These are phyloP conservation scores for Desmodesmus armatus DNA, from an alignment of 139 green algal genomes.

Conservation along the genomic window DNA sequence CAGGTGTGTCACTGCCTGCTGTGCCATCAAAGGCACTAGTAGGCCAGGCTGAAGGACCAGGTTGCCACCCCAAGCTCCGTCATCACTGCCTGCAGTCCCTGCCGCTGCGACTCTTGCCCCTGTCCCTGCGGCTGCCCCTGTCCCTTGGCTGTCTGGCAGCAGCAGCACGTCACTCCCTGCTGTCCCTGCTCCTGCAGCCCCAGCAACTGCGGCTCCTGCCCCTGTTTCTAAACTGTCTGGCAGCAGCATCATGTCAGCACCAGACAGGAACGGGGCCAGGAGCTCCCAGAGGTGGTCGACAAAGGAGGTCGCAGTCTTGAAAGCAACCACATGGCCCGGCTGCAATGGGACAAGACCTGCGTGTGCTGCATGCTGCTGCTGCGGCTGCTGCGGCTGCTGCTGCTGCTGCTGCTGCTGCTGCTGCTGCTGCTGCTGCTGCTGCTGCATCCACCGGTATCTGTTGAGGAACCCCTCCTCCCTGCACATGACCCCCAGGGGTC, in stretches of 20 bases:
- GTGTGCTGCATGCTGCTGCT: slow-evolving; percentile 1
- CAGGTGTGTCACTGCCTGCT: slow-evolving; percentile 66
- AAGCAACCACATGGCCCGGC: slow-evolving; percentile 49
- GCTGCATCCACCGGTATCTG: slow-evolving; percentile 69
- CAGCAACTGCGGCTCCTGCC: not conserved
- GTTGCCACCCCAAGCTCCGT: too few relatives aligned
- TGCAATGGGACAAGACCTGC: slow-evolving; percentile 19
- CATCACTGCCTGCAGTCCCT: too few relatives aligned
- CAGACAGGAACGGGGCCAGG: slow-evolving; percentile 65
- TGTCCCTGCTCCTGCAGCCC: not conserved
- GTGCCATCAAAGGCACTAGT: slow-evolving; percentile 51
- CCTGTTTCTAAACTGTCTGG: not conserved
- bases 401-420: slow-evolving; percentile 19
- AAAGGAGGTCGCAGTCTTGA: slow-evolving; percentile 65
- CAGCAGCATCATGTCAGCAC: slow-evolving; percentile 39
- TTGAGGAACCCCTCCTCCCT: slow-evolving; percentile 66
- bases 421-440: slow-evolving; percentile 29
- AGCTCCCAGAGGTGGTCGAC: slow-evolving; percentile 75
- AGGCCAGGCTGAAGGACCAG: slow-evolving; percentile 13
- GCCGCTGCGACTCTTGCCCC: too few relatives aligned
- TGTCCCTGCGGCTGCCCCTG: too few relatives aligned
- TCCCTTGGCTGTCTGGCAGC: too few relatives aligned
- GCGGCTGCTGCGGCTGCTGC: not conserved
- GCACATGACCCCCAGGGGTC: slow-evolving; percentile 64
- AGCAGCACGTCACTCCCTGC: not conserved